Percentiles rank a stretch among this genome's conserved stretches.
These are phyloP conservation scores for Alternaria postmessia DNA, from an alignment of 2,329 filamentous ascomycete genomes.

Conservation along the genomic window DNA sequence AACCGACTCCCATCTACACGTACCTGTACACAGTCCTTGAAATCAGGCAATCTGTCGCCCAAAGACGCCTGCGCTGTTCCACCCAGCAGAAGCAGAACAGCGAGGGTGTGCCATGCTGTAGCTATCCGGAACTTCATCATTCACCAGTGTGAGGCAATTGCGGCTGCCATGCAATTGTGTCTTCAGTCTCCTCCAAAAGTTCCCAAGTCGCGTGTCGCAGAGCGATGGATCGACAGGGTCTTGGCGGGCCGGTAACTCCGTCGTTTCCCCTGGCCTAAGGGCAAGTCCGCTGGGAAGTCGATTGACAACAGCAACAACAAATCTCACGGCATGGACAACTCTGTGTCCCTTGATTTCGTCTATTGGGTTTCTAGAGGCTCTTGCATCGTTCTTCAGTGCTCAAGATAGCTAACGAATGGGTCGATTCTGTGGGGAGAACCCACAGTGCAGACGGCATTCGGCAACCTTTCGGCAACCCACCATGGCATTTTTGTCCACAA, in stretches of 20 bases:
- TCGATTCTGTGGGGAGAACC: too few relatives aligned
- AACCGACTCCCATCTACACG: slow-evolving; percentile 17
- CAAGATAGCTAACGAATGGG: too few relatives aligned
- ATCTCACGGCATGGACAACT: too few relatives aligned
- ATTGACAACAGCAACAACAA: too few relatives aligned
- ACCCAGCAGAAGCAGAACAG: slow-evolving; percentile 37
- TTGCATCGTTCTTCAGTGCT: too few relatives aligned
- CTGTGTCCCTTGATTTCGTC: too few relatives aligned
- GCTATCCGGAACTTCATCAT: slow-evolving; percentile 40
- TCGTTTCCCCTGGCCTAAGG: background rate
- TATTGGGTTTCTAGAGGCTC: too few relatives aligned
- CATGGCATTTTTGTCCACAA: too few relatives aligned
- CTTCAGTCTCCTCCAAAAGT: background rate
- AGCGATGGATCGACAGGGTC: slow-evolving; percentile 12
- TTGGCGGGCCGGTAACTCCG: slow-evolving; percentile 13
- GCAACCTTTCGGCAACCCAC: too few relatives aligned
- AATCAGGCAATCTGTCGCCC: slow-evolving; percentile 87
- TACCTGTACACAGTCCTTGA: slow-evolving; percentile 86
- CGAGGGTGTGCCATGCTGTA: slow-evolving; percentile 36
- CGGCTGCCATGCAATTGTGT: slow-evolving; percentile 1
- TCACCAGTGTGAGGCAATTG: background rate
- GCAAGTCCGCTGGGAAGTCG: too few relatives aligned
- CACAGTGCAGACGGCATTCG: too few relatives aligned
- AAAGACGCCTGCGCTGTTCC: slow-evolving; percentile 69
- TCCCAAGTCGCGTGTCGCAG: slow-evolving; percentile 6